Conservation (phyloP, 2,329 filamentous ascomycete species). For the Triangularia verruculosa region DNA sequence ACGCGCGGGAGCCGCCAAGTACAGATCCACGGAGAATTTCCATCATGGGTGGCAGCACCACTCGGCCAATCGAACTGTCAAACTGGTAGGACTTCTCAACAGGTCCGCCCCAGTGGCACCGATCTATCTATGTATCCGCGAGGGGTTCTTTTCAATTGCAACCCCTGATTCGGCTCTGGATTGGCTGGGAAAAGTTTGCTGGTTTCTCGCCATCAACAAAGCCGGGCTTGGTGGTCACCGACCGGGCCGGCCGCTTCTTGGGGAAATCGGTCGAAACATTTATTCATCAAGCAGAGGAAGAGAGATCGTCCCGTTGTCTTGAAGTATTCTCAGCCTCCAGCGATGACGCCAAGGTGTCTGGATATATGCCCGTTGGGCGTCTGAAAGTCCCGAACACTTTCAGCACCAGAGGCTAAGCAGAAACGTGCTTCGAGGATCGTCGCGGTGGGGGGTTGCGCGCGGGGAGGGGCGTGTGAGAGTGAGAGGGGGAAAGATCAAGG, state of each 20-base stretch:
- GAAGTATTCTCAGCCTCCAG: background rate
- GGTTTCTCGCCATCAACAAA: background rate
- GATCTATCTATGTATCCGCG: background rate
- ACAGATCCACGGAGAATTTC: background rate
- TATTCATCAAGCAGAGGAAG: background rate
- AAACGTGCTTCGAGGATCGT: background rate
- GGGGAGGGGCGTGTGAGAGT: background rate
- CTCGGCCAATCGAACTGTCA: background rate
- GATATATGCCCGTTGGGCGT: background rate
- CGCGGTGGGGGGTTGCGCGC: background rate
- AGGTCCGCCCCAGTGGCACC: background rate
- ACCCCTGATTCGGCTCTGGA: background rate
- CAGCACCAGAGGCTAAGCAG: background rate
- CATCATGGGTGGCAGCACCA: background rate
- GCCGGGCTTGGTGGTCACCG: background rate
- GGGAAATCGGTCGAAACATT: background rate
- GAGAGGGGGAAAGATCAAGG: background rate
- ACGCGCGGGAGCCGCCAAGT: background rate
- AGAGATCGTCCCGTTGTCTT: background rate
- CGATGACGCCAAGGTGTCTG: background rate
- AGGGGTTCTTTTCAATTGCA: background rate
- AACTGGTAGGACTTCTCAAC: background rate
- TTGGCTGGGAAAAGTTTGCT: background rate
- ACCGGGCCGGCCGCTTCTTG: background rate
- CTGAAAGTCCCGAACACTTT: background rate